Conservation (phyloP, 148 eudicot species). For the Vaccinium macrocarpon region DNA sequence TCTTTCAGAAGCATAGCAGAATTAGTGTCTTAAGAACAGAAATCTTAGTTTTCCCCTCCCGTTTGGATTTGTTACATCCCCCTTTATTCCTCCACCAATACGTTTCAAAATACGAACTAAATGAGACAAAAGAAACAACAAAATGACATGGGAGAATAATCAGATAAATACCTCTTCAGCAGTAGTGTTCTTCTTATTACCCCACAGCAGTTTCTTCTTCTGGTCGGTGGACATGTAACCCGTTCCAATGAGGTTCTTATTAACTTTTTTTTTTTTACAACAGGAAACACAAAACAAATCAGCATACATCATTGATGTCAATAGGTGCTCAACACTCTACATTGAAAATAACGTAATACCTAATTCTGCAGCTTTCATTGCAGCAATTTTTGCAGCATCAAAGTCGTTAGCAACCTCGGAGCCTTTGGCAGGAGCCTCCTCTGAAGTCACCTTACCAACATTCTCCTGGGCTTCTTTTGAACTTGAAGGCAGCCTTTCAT, state of each 20-base stretch:
- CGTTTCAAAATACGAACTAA: background rate
- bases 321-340: background rate
- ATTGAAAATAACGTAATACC: constrained; percentile 34
- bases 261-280: constrained; percentile 43
- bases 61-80: background rate
- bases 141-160: background rate
- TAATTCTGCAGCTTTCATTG: constrained; percentile 90
- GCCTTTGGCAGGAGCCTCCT: constrained; percentile 43
- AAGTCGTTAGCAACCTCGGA: constrained; percentile 40
- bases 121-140: background rate
- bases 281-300: background rate
- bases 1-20: background rate
- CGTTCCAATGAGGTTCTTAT: constrained; percentile 70
- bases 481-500: constrained; percentile 39
- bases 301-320: background rate
- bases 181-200: constrained; percentile 64
- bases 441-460: constrained; percentile 38
- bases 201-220: constrained; percentile 98
- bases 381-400: constrained; percentile 93
- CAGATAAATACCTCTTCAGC: constrained; percentile 63
- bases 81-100: background rate
- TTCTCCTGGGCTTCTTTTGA: constrained; percentile 37
- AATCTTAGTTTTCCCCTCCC: background rate
- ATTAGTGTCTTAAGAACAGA: background rate
- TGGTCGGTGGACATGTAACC: constrained; percentile 90